Conservation (phyloP, 2,329 filamentous ascomycete genomes). For the Endoconidiophora laricicola region DNA sequence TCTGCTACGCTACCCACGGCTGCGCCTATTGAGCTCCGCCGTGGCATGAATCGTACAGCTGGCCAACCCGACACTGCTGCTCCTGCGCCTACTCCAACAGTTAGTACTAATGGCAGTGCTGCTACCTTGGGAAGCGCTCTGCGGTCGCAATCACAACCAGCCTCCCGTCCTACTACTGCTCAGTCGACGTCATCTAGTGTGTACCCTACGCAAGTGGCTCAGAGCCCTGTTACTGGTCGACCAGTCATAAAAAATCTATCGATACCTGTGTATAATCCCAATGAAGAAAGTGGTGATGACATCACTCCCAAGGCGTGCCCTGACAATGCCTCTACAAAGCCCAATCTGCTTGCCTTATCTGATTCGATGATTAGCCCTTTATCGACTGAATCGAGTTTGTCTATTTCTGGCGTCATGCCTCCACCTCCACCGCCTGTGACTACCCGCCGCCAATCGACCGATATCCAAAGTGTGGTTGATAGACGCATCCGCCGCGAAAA, state of each 20-base stretch:
- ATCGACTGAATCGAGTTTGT: not conserved
- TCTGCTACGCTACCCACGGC: not conserved
- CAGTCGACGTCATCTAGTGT: constrained; percentile 3
- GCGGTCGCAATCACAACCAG: constrained; percentile 51
- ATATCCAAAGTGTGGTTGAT: constrained; percentile 36
- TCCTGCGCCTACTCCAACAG: no score
- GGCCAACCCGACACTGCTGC: constrained; percentile 29
- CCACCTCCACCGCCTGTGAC: constrained; percentile 17
- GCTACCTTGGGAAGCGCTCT: constrained; percentile 32
- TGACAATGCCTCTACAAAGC: not conserved
- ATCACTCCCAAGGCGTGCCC: not conserved
- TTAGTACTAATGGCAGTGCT: not conserved
- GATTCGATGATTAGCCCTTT: not conserved
- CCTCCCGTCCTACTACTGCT: constrained; percentile 26
- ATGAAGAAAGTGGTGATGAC: not conserved
- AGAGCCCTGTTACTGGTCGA: no score
- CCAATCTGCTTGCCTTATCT: not conserved
- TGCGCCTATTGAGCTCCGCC: constrained; percentile 31
- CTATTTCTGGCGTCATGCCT: constrained; percentile 14
- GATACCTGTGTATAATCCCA: constrained; percentile 14
- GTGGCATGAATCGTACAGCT: constrained; percentile 38
- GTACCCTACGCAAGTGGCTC: not conserved
- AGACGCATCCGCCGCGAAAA: constrained; percentile 31
- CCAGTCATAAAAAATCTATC: constrained; percentile 10
- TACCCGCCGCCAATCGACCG: constrained; percentile 25